phyloP scores from a whole-genome alignment of 2,329 filamentous ascomycete genomes.

The Colletotrichum sp. region DNA sequence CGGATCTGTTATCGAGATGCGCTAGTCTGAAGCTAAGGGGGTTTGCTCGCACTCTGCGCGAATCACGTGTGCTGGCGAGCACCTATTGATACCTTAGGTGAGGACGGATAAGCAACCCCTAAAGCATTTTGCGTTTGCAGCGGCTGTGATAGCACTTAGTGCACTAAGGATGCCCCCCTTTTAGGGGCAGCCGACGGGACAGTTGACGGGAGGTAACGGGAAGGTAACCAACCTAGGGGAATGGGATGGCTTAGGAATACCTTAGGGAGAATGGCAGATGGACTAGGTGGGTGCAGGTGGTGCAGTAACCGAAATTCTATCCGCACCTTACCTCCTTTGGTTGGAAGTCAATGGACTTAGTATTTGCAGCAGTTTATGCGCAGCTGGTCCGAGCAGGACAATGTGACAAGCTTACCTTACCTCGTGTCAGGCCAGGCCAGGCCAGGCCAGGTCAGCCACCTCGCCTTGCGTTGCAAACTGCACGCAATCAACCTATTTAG shows the following conservation, averaged over 20 bases:
- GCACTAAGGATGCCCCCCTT: not conserved
- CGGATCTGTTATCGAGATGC: slow-evolving; percentile 1
- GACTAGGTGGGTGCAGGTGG: not conserved
- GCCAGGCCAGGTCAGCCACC: not conserved
- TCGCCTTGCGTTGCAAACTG: not conserved
- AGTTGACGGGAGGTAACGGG: not conserved
- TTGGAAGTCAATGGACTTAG: not conserved
- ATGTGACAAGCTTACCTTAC: not conserved
- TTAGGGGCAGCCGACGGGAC: not conserved
- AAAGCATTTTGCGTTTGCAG: not conserved
- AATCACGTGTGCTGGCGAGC: slow-evolving; percentile 8
- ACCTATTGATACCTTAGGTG: not conserved
- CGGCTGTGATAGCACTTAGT: not conserved
- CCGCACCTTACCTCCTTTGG: not conserved
- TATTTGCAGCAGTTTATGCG: not conserved
- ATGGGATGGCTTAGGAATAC: not conserved
- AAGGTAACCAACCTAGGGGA: not conserved
- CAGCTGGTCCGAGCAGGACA: not conserved
- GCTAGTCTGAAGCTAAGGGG: not conserved
- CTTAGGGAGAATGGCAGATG: not conserved
- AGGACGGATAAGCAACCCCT: not conserved
- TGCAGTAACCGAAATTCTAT: not conserved
- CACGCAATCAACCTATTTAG: not conserved
- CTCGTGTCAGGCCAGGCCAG: not conserved
- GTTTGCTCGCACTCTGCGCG: not conserved